Conservation (phyloP, 306 rosid species). For the Citrullus amarus region DNA sequence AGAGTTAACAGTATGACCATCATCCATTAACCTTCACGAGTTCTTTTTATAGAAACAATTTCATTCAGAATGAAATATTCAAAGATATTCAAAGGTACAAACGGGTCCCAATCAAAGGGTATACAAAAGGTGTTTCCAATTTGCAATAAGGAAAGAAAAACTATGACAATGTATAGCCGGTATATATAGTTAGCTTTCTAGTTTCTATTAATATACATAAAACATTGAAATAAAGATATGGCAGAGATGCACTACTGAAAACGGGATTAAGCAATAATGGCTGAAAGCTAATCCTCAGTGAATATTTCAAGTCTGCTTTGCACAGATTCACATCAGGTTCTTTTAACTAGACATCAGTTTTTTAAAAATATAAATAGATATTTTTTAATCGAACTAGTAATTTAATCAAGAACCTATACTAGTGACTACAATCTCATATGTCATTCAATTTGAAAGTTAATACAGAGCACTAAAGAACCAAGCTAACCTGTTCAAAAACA, state of each 20-base stretch:
- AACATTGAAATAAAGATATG: neutral
- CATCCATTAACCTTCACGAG: neutral
- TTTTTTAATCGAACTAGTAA: neutral
- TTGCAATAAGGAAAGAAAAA: no score
- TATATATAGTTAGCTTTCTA: neutral
- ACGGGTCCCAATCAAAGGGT: no score
- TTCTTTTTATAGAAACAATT: no score
- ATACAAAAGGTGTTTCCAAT: no score
- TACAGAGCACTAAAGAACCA: neutral
- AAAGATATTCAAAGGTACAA: no score
- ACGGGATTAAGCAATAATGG: neutral
- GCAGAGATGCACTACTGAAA: neutral
- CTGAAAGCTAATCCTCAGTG: neutral
- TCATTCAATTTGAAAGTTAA: neutral
- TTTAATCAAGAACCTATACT: neutral
- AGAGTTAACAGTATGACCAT: conserved; percentile 5
- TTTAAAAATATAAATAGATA: neutral
- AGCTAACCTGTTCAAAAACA: conserved; percentile 43
- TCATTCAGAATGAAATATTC: no score
- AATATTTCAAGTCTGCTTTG: neutral
- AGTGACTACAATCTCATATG: neutral
- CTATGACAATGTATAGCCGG: no score
- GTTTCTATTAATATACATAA: neutral
- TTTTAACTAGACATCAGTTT: neutral
- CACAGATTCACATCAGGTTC: neutral